Conservation (phyloP, 352 stramenopile genomes). For the Pythium sukuiense region DNA sequence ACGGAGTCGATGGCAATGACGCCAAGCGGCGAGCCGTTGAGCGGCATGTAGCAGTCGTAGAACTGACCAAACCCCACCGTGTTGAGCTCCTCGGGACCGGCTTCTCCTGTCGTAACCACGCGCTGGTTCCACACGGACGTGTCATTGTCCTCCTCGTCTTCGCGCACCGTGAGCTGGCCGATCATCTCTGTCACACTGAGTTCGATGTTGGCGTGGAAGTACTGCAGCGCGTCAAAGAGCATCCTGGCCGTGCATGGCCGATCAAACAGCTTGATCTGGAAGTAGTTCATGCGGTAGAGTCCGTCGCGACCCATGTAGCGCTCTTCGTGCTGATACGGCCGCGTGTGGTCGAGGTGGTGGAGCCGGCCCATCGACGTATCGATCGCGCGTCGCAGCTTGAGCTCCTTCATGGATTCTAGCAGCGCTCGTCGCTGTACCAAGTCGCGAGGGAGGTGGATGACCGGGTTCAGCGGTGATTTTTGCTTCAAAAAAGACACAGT, state of each 20-base stretch:
- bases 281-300: constrained; percentile 9
- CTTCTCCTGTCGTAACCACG: constrained; percentile 30
- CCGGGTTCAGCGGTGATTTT: neutral
- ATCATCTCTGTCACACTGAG: constrained; percentile 55
- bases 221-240: constrained; percentile 47
- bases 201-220: constrained; percentile 47
- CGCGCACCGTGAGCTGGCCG: constrained; percentile 47
- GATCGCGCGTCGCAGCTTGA: constrained; percentile 38
- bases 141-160: constrained; percentile 45
- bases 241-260: constrained; percentile 33
- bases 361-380: neutral
- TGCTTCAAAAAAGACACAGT: neutral
- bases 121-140: constrained; percentile 42
- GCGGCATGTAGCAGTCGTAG: constrained; percentile 27
- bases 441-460: constrained; percentile 13
- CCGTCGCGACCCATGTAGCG: neutral
- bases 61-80: constrained; percentile 31
- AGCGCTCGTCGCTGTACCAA: constrained; percentile 1
- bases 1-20: constrained; percentile 39
- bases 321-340: constrained; percentile 14
- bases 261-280: constrained; percentile 35
- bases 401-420: constrained; percentile 27
- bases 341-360: constrained; percentile 7
- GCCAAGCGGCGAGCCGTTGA: constrained; percentile 25
- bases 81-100: constrained; percentile 22